A percentile compares a stretch with the other conserved stretches of the same genome.
phyloP scores from a whole-genome alignment of 192 early-diverging fungal genomes.

The Thoreauomyces humboldtii region DNA sequence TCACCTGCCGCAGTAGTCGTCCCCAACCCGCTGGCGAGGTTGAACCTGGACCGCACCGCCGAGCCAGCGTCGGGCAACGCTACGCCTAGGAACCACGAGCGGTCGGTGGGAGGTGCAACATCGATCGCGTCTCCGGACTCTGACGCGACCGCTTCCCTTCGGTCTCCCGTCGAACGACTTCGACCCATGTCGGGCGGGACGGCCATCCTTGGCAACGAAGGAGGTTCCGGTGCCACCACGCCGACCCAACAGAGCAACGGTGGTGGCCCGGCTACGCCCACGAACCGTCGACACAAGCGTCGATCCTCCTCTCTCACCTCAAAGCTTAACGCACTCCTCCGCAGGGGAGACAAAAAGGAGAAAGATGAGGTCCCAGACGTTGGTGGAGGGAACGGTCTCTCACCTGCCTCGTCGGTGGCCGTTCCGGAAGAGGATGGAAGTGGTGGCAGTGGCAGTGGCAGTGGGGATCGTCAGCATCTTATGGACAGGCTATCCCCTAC shows the following conservation, averaged over 20 bases:
- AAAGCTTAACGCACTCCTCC: constrained; percentile 27
- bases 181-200: neutral
- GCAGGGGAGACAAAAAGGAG: neutral
- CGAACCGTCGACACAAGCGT: neutral
- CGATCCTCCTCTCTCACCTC: constrained; percentile 12
- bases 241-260: too few species aligned
- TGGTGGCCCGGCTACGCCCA: neutral
- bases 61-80: constrained; percentile 6
- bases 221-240: constrained; percentile 15
- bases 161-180: neutral
- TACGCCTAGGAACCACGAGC: constrained; percentile 19
- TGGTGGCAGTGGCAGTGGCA: too few species aligned
- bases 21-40: neutral
- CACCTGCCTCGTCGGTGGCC: too few species aligned
- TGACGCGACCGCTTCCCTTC: neutral
- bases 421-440: too few species aligned
- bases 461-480: too few species aligned
- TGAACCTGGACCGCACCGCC: neutral
- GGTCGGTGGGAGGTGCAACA: neutral
- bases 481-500: too few species aligned
- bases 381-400: too few species aligned
- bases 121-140: constrained; percentile 6
- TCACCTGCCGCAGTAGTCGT: neutral
- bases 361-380: too few species aligned
- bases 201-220: too few species aligned